Evolutionary conservation across 257 asterid species (phyloP).

Genomic region (Solanum arcanum): DNA sequence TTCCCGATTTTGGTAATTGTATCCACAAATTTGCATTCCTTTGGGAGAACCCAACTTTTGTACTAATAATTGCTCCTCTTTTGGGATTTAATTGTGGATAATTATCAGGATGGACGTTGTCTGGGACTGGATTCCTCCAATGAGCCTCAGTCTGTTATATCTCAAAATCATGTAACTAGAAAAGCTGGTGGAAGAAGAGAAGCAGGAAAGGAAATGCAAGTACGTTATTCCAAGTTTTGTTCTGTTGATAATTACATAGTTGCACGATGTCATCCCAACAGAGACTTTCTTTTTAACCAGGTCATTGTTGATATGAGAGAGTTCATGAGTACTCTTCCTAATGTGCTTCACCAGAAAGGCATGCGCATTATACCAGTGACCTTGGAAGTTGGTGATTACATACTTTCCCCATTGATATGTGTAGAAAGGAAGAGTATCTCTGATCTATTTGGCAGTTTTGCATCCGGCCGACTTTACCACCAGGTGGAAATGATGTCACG

Average conservation of each 20-base stretch:
- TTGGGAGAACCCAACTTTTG: background rate
- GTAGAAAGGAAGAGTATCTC: conserved; percentile 94
- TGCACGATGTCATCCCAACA: background rate
- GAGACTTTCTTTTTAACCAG: conserved; percentile 16
- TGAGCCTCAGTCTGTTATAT: conserved; percentile 47
- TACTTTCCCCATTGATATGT: conserved; percentile 88
- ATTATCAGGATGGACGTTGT: conserved; percentile 59
- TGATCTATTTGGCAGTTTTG: conserved; percentile 86
- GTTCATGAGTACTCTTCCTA: conserved; percentile 99
- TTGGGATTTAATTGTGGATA: conserved; percentile 7
- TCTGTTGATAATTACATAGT: background rate
- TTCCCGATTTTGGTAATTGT: background rate
- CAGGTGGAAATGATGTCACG: conserved; percentile 99
- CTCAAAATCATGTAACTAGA: conserved; percentile 71
- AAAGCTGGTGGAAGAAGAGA: conserved; percentile 94
- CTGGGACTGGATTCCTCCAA: conserved; percentile 36
- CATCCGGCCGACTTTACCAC: conserved; percentile 89
- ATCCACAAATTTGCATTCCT: background rate
- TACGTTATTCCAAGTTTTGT: conserved; percentile 14
- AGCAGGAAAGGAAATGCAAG: conserved; percentile 73
- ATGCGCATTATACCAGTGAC: conserved; percentile 85
- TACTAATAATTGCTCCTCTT: background rate
- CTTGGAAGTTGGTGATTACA: conserved; percentile 94
- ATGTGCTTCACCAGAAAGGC: conserved; percentile 93
- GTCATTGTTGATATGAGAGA: conserved; percentile 99